These are phyloP conservation scores for Kwoniella botswanensis DNA, from an alignment of 768 basidiomycete genomes.

Conservation along the genomic window DNA sequence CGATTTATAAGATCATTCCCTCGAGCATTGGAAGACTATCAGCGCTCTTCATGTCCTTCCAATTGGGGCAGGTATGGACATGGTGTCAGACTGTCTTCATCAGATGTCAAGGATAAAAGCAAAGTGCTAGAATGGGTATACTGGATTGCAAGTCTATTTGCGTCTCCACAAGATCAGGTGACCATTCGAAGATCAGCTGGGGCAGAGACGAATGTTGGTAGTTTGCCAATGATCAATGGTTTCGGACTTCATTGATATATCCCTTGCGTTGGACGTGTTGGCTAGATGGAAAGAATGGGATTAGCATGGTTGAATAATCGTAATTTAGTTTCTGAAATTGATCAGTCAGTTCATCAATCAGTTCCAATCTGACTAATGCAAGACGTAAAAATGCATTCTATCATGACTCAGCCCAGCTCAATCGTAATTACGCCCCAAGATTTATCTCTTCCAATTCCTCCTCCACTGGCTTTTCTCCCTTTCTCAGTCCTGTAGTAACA, in stretches of 20 bases:
- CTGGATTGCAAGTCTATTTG: neutral
- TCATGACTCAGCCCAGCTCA: neutral
- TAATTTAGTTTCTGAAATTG: neutral
- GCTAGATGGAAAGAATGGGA: neutral
- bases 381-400: slow-evolving; percentile 3
- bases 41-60: slow-evolving; percentile 10
- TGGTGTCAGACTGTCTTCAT: slow-evolving; percentile 2
- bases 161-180: slow-evolving; percentile 1
- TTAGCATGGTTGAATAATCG: neutral
- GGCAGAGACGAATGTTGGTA: neutral
- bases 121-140: neutral
- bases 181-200: neutral
- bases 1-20: neutral
- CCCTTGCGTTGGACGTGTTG: neutral
- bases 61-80: slow-evolving; percentile 22
- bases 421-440: slow-evolving; percentile 14
- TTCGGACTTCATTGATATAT: neutral
- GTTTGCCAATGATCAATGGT: neutral
- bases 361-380: neutral
- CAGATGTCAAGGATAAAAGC: neutral
- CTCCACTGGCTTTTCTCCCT: slow-evolving; percentile 26
- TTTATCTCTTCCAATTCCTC: slow-evolving; percentile 47
- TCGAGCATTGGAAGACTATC: slow-evolving; percentile 10
- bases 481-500: neutral
- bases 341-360: neutral